Percentiles rank a stretch among this genome's conserved stretches.
phyloP scores from a whole-genome alignment of 208 protist genomes.

The Trypanosomatidae sp. region DNA sequence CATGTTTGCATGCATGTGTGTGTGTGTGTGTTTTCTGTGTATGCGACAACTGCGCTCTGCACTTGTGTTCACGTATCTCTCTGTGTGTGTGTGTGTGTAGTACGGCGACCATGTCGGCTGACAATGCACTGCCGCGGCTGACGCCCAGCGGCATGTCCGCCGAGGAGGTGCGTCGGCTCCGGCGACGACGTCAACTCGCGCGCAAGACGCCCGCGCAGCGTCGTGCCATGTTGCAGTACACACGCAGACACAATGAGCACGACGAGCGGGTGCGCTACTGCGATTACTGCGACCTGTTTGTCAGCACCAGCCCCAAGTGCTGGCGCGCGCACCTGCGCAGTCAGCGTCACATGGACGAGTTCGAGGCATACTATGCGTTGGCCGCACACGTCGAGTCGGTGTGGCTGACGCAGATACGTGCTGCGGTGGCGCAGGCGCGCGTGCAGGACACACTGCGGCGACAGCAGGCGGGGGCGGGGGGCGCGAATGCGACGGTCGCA shows the following conservation, averaged over 20 bases:
- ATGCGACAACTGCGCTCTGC: slow-evolving; percentile 12
- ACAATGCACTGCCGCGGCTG: background rate
- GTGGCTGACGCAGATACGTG: slow-evolving; percentile 32
- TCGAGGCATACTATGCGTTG: slow-evolving; percentile 59
- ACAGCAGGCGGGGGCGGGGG: slow-evolving; percentile 14
- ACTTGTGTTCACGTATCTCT: slow-evolving; percentile 2
- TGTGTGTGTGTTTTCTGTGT: too few species aligned
- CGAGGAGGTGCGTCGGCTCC: slow-evolving; percentile 23
- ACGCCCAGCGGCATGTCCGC: background rate
- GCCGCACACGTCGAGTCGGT: slow-evolving; percentile 28
- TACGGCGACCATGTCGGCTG: slow-evolving; percentile 9
- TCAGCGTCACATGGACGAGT: slow-evolving; percentile 32
- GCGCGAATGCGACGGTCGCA: slow-evolving; percentile 12
- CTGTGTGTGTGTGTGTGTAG: background rate
- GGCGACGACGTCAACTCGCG: slow-evolving; percentile 16
- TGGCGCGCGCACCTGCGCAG: slow-evolving; percentile 43
- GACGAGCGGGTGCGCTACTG: slow-evolving; percentile 70
- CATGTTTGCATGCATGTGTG: too few species aligned
- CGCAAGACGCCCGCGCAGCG: slow-evolving; percentile 47
- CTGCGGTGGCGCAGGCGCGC: slow-evolving; percentile 18
- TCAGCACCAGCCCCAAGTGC: slow-evolving; percentile 24
- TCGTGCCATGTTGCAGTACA: slow-evolving; percentile 36
- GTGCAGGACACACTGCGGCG: slow-evolving; percentile 7
- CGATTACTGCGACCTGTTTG: slow-evolving; percentile 80
- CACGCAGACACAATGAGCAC: slow-evolving; percentile 69